A percentile compares a stretch with the other conserved stretches of the same genome.
phyloP scores from a whole-genome alignment of 805 yeast species.

The Wilhelminamyces savonicus region DNA sequence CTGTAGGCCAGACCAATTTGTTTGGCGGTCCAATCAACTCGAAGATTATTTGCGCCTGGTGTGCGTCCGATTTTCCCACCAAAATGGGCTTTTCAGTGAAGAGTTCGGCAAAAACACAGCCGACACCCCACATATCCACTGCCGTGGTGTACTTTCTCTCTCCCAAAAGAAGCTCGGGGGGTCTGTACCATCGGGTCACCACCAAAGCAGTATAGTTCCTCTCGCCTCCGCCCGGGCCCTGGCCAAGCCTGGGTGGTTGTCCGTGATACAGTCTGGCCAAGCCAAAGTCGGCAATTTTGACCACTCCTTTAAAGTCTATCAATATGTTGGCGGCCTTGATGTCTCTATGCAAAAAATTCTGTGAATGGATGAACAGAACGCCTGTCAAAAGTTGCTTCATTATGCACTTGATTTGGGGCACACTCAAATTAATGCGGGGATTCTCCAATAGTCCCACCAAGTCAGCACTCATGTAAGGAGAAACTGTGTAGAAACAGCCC shows the following conservation, averaged over 20 bases:
- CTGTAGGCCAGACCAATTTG: conserved; percentile 54
- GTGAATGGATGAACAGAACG: conserved; percentile 69
- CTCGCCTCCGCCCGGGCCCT: conserved; percentile 55
- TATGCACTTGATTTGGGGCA: conserved; percentile 75
- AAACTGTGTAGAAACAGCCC: conserved; percentile 71
- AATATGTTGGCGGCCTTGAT: conserved; percentile 95
- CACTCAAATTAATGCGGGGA: conserved; percentile 53
- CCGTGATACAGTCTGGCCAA: conserved; percentile 75
- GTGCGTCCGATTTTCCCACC: conserved; percentile 79
- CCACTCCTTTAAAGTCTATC: conserved; percentile 64
- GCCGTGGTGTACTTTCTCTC: conserved; percentile 87
- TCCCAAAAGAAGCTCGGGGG: conserved; percentile 88
- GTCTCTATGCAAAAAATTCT: conserved; percentile 70
- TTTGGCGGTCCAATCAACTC: conserved; percentile 77
- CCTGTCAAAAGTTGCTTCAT: conserved; percentile 76
- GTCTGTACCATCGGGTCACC: conserved; percentile 96
- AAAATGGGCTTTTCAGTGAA: conserved; percentile 73
- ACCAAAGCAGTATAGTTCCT: conserved; percentile 58
- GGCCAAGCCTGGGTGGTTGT: conserved; percentile 43
- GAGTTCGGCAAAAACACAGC: conserved; percentile 92
- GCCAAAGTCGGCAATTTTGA: conserved; percentile 95
- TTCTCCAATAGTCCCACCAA: conserved; percentile 85
- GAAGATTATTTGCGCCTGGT: conserved; percentile 81
- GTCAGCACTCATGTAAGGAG: conserved; percentile 91
- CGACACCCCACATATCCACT: conserved; percentile 96